Conservation (phyloP, 2,329 filamentous ascomycete species). For the Microdochium paspali region DNA sequence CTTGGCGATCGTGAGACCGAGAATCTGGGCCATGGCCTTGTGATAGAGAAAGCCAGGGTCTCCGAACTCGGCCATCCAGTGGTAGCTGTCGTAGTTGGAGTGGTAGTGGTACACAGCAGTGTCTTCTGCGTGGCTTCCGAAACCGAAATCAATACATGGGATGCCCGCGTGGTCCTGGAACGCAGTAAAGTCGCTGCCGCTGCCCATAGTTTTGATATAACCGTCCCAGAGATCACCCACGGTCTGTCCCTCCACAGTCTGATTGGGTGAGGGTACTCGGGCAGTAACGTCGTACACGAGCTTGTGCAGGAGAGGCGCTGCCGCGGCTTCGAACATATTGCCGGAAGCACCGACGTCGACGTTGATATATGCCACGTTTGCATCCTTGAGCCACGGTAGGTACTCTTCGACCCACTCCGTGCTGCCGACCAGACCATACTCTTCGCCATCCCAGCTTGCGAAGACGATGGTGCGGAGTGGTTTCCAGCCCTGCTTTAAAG, state of each 20-base stretch:
- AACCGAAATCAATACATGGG: constrained; percentile 55
- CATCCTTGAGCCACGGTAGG: constrained; percentile 65
- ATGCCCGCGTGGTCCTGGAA: constrained; percentile 66
- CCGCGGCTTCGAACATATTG: constrained; percentile 50
- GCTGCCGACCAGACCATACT: constrained; percentile 77
- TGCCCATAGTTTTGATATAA: constrained; percentile 56
- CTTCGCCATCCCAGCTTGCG: constrained; percentile 73
- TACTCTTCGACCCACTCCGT: constrained; percentile 94
- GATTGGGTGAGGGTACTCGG: constrained; percentile 62
- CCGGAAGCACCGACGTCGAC: constrained; percentile 68
- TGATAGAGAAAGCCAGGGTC: constrained; percentile 63
- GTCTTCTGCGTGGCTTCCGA: constrained; percentile 30
- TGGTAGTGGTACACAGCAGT: constrained; percentile 71
- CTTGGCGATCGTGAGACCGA: constrained; percentile 51
- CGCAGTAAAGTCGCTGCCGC: constrained; percentile 65
- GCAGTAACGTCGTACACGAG: constrained; percentile 59
- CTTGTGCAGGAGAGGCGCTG: constrained; percentile 68
- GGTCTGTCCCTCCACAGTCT: constrained; percentile 60
- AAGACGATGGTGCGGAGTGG: constrained; percentile 87
- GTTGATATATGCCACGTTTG: constrained; percentile 77
- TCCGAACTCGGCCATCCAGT: constrained; percentile 79
- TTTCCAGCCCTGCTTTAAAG: constrained; percentile 65
- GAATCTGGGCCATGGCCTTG: constrained; percentile 54
- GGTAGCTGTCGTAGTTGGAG: constrained; percentile 82
- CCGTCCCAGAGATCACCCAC: constrained; percentile 60